Percentiles rank a stretch among this genome's conserved stretches.
phyloP scores from a whole-genome alignment of 495 filamentous ascomycete genomes.

The Daldinia childiae region DNA sequence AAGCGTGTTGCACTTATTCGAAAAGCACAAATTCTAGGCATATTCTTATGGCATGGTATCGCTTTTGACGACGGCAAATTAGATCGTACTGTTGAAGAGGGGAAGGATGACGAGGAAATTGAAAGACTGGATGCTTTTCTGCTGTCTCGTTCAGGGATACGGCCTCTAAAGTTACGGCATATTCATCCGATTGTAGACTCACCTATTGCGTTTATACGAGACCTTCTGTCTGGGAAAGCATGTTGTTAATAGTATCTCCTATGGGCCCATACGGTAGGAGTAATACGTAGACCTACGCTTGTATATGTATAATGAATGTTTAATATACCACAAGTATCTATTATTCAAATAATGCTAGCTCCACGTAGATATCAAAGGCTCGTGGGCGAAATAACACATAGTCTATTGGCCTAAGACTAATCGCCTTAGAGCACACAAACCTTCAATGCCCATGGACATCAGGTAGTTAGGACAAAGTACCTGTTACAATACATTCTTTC shows the following conservation, averaged over 20 bases:
- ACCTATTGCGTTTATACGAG: constrained; percentile 28
- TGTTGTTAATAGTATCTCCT: constrained; percentile 15
- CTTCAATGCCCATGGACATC: no score
- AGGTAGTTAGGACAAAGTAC: no score
- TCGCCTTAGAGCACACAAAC: no score
- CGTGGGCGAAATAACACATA: no score
- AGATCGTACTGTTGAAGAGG: constrained; percentile 61
- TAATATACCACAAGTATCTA: no score
- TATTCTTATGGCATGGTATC: constrained; percentile 68
- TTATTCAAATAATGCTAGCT: no score
- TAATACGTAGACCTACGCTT: constrained; percentile 2
- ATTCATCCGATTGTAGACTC: constrained; percentile 21
- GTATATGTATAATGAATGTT: neutral
- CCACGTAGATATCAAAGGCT: no score
- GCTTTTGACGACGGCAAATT: constrained; percentile 66
- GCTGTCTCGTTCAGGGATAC: constrained; percentile 9
- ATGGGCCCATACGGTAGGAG: neutral
- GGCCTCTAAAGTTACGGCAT: constrained; percentile 4
- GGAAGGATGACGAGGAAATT: constrained; percentile 59
- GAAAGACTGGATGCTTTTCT: constrained; percentile 53
- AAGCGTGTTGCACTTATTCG: constrained; percentile 46
- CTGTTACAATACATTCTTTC: neutral
- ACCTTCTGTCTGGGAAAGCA: constrained; percentile 25
- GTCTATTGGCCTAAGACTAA: no score
- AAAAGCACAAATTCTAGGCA: constrained; percentile 59